Base-by-base conservation (phyloP, 129 eudicot genomes). In the Pittosporum tobira region DNA sequence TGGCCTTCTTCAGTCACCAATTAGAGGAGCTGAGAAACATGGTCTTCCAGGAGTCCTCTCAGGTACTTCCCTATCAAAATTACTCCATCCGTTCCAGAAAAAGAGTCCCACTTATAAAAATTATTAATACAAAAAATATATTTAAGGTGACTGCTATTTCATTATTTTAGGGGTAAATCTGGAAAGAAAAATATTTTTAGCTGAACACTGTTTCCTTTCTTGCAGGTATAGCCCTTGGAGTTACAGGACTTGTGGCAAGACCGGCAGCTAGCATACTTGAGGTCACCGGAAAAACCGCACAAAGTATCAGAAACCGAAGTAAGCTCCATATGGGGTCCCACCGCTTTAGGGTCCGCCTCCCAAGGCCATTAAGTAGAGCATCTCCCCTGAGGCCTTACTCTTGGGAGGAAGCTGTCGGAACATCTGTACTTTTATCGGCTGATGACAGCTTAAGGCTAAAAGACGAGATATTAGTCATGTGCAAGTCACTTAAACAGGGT, bases 251-350 rank as follows among this genome's bases (percentile, higher is more conserved):
- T 25, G 96, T 91, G 69, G 94, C 96, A 45, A 81, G 84, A 58
- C 99, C 99, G 23, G 99, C 96, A 14, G 99, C 99, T 6, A 91
- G 99, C 71, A 84, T 91, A 21, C 88, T 91, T 3, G 94, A 91
- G 73, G 94, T 80, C 23, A 87, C 99, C 0, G 94, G 94, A 58
- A 87, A 84, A 73, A 87, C 99, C 42, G 99, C 99, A n/a, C 94
- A 79, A 16, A 91, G 99, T 61, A 91, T 91, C 51, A 74, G 99
- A 69, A 91, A 91, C 72, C 83, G 96, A 19, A 91, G 99, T 59
- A 79, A 81, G 66, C 84, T 79, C 61, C 77, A 79, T 12, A 75
- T 78, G 79, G 89, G 87, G 13, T 62, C 72, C 19, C 84, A 79
- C 15, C 78, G 69, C 36, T 73, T 76, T 1, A 83, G 96, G 47